These are phyloP conservation scores for Astrothelium macrocarpum DNA, from an alignment of 495 filamentous ascomycete genomes.

Conservation along the genomic window DNA sequence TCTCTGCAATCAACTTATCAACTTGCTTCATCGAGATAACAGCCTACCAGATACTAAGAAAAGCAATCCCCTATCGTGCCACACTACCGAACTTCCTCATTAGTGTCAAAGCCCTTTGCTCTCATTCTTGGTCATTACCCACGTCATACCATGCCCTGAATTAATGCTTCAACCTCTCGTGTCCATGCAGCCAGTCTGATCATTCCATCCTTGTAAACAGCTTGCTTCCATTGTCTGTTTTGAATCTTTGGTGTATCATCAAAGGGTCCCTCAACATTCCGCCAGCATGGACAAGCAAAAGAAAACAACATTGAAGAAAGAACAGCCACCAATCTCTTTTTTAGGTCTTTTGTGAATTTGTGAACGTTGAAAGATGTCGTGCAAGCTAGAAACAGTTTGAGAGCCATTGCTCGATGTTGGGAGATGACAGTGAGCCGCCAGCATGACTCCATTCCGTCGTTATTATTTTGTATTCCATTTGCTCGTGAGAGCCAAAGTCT, in stretches of 20 bases:
- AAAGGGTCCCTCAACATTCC: conserved; percentile 1
- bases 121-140: not conserved
- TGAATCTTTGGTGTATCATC: not conserved
- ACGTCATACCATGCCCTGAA: not conserved
- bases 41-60: not conserved
- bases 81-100: not conserved
- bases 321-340: not conserved
- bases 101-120: not conserved
- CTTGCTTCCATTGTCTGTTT: not conserved
- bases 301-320: not conserved
- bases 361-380: not conserved
- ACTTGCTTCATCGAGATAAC: not conserved
- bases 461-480: not conserved
- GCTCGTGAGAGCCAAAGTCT: not conserved
- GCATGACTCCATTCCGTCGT: not conserved
- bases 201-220: not conserved
- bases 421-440: not conserved
- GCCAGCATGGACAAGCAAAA: conserved; percentile 3
- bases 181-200: not conserved
- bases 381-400: not conserved
- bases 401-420: not conserved
- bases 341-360: not conserved
- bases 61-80: not conserved
- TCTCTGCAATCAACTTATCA: not conserved
- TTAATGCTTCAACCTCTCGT: not conserved